phyloP scores from a whole-genome alignment of 495 filamentous ascomycete genomes.

The Hypoxylon lienhwacheense region DNA sequence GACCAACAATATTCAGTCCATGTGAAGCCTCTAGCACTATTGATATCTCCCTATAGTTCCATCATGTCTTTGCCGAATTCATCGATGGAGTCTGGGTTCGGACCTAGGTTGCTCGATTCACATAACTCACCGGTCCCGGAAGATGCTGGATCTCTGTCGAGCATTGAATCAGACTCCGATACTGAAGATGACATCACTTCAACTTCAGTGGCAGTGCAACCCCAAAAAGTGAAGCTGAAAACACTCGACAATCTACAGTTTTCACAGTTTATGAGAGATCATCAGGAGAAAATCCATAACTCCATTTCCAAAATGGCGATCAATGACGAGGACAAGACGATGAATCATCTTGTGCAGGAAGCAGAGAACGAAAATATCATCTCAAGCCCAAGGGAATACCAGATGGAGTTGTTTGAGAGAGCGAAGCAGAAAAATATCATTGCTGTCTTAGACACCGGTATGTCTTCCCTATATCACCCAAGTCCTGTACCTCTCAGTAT shows the following conservation, averaged over 20 bases:
- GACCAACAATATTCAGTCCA: too few species aligned
- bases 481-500: background rate
- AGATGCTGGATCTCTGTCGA: background rate
- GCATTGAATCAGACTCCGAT: constrained; percentile 15
- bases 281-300: constrained; percentile 36
- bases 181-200: constrained; percentile 33
- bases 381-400: constrained; percentile 82
- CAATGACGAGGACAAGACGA: constrained; percentile 33
- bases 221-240: constrained; percentile 36
- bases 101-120: background rate
- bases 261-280: constrained; percentile 30
- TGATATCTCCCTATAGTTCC: too few species aligned
- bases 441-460: constrained; percentile 92
- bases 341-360: constrained; percentile 29
- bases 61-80: too few species aligned
- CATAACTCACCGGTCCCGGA: background rate
- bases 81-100: too few species aligned
- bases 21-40: too few species aligned
- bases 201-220: constrained; percentile 27
- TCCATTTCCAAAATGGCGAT: constrained; percentile 7
- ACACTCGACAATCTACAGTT: constrained; percentile 46
- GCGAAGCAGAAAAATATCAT: constrained; percentile 88
- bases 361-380: constrained; percentile 57
- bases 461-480: background rate
- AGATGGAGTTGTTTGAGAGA: constrained; percentile 86